Conservation (phyloP, 805 yeast species). For the Lipomyces mesembrius region DNA sequence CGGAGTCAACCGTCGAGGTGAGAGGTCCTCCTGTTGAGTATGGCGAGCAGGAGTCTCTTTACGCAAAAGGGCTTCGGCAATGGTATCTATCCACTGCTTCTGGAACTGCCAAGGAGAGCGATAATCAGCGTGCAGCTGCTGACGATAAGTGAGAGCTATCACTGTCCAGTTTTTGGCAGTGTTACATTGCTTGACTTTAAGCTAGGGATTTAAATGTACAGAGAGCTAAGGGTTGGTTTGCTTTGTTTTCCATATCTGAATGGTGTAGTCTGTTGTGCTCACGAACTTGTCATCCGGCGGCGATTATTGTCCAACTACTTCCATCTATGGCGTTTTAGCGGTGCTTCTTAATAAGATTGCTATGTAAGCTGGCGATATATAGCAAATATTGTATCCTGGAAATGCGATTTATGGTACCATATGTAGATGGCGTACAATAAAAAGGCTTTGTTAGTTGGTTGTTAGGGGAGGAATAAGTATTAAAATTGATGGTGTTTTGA, state of each 20-base stretch:
- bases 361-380: neutral
- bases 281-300: neutral
- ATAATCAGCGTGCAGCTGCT: neutral
- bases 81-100: constrained; percentile 17
- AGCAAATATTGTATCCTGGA: neutral
- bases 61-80: constrained; percentile 9
- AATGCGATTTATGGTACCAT: neutral
- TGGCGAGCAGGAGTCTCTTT: constrained; percentile 18
- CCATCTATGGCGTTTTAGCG: neutral
- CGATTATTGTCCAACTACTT: neutral
- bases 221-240: neutral
- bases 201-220: neutral
- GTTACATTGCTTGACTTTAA: neutral
- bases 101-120: neutral
- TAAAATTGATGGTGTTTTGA: no score
- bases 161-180: neutral
- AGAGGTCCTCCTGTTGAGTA: constrained; percentile 34
- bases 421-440: neutral
- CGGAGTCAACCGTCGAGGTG: neutral
- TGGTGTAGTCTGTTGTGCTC: neutral
- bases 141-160: neutral
- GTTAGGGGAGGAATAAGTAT: neutral
- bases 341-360: neutral
- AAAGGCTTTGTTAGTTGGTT: neutral
- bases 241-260: neutral